Percentiles rank a stretch among this genome's conserved stretches.
phyloP scores from a whole-genome alignment of 2,329 filamentous ascomycete genomes.

The Scortechinia acanthostroma region DNA sequence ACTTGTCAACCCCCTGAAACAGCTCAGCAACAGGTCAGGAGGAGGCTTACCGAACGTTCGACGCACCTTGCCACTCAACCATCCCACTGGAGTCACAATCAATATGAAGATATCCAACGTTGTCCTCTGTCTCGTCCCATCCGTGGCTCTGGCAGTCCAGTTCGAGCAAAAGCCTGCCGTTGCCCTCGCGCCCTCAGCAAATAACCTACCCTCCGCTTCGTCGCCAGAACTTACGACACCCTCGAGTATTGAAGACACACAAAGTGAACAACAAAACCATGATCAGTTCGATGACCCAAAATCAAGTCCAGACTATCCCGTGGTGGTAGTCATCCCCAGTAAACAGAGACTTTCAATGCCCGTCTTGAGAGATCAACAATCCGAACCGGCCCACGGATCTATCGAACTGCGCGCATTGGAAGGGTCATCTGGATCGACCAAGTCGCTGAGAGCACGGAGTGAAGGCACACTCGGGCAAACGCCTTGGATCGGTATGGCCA shows the following conservation, averaged over 20 bases:
- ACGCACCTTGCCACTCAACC: no score
- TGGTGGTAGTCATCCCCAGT: no score
- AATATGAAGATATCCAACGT: not conserved
- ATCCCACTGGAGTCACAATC: no score
- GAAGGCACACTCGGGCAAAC: constrained; percentile 26
- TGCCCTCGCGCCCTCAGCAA: no score
- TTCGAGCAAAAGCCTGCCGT: not conserved
- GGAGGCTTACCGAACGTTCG: no score
- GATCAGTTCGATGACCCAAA: not conserved
- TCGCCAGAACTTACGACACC: not conserved
- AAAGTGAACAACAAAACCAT: not conserved
- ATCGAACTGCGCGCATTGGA: no score
- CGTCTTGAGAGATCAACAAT: no score
- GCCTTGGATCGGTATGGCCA: constrained; percentile 29
- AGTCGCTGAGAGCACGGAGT: constrained; percentile 15
- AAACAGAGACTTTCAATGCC: no score
- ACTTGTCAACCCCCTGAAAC: no score
- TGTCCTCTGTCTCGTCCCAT: not conserved
- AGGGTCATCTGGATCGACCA: not conserved
- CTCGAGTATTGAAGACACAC: not conserved
- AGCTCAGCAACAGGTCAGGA: no score
- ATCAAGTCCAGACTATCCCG: no score
- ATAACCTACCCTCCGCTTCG: not conserved
- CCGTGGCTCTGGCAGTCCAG: not conserved
- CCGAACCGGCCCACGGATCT: no score